Percentiles rank a stretch among this genome's conserved stretches.
phyloP scores from a whole-genome alignment of 768 basidiomycete genomes.

The Leucocoprinus sp. region DNA sequence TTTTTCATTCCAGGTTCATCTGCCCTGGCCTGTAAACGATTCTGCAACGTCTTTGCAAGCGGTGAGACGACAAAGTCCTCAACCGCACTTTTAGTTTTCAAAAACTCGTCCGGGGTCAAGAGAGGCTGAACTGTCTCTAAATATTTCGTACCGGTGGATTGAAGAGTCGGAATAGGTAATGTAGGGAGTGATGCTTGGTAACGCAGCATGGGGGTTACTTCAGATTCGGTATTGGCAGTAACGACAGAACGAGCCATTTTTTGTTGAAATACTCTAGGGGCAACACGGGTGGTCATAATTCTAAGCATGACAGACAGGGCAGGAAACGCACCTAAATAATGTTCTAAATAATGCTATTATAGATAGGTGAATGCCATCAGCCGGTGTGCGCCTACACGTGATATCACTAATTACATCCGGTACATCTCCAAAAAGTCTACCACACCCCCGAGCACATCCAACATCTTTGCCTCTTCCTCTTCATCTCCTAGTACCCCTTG shows the following conservation, averaged over 20 bases:
- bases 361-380: slow-evolving; percentile 9
- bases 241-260: slow-evolving; percentile 13
- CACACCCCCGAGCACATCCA: slow-evolving; percentile 5
- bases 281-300: not conserved
- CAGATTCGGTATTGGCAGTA: slow-evolving; percentile 35
- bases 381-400: slow-evolving; percentile 1
- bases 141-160: slow-evolving; percentile 82
- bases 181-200: slow-evolving; percentile 65
- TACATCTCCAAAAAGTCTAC: slow-evolving; percentile 12
- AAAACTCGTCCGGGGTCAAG: slow-evolving; percentile 54
- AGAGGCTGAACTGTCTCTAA: slow-evolving; percentile 78
- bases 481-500: not conserved
- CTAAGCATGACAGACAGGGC: not conserved
- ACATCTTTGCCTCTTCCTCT: slow-evolving; percentile 7
- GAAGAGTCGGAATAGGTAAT: slow-evolving; percentile 79
- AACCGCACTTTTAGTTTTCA: slow-evolving; percentile 49
- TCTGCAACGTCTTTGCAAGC: slow-evolving; percentile 65
- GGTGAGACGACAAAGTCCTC: slow-evolving; percentile 63
- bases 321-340: not conserved
- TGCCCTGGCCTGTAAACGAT: slow-evolving; percentile 69
- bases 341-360: no score
- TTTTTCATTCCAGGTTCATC: slow-evolving; percentile 46
- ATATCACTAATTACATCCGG: slow-evolving; percentile 5
- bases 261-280: not conserved
- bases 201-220: slow-evolving; percentile 61